Conservation (phyloP, 1,284 basidiomycete species). For the Tilletia horrida region DNA sequence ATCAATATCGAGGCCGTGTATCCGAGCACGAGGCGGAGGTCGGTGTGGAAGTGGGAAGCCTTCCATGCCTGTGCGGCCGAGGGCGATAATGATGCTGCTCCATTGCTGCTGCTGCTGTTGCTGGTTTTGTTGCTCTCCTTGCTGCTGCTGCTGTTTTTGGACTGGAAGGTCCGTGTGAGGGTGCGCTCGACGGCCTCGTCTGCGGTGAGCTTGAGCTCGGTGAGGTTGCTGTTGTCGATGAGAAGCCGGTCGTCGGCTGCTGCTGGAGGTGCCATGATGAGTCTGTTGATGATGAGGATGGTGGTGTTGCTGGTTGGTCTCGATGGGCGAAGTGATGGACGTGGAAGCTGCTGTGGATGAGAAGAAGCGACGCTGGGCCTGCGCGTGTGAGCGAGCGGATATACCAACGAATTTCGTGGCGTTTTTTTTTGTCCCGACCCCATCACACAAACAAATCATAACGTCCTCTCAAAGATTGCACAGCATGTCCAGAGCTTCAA, state of each 20-base stretch:
- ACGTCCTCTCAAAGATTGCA: too few species aligned
- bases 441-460: too few species aligned
- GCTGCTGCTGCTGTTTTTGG: conserved; percentile 9
- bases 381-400: too few species aligned
- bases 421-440: too few species aligned
- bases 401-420: too few species aligned
- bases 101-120: not conserved
- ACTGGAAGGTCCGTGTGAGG: conserved; percentile 7
- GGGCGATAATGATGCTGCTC: conserved; percentile 1
- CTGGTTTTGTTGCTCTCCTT: not conserved
- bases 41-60: conserved; percentile 43
- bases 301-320: too few species aligned
- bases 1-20: conserved; percentile 42
- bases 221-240: conserved; percentile 43
- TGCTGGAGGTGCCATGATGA: too few species aligned
- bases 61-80: conserved; percentile 35
- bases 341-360: too few species aligned
- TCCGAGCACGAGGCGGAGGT: conserved; percentile 40
- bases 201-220: conserved; percentile 46
- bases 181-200: conserved; percentile 48
- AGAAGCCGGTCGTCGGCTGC: conserved; percentile 32
- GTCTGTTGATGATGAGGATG: too few species aligned
- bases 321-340: too few species aligned
- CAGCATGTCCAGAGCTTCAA: too few species aligned
- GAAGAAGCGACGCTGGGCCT: too few species aligned